Evolutionary conservation across 768 basidiomycete genomes (phyloP).

Genomic region (Tricholoma matsutake): DNA sequence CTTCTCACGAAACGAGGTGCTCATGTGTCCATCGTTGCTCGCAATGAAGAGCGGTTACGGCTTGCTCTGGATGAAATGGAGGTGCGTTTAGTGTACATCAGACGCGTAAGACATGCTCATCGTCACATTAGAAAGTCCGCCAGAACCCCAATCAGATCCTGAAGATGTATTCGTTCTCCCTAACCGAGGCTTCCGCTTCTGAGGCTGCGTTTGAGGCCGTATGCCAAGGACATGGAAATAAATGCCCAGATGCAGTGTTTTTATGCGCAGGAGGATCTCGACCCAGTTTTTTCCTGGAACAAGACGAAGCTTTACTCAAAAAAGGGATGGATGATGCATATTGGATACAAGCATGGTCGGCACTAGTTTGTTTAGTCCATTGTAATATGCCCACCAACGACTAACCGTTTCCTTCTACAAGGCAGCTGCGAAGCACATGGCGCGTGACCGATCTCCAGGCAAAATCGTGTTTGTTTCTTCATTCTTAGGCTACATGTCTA

Average conservation of each 20-base stretch:
- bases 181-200: constrained; percentile 52
- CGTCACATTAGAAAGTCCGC: constrained; percentile 44
- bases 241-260: constrained; percentile 74
- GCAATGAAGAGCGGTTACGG: constrained; percentile 62
- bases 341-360: constrained; percentile 56
- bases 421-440: constrained; percentile 70
- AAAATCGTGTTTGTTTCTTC: constrained; percentile 81
- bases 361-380: constrained; percentile 50
- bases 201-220: constrained; percentile 61
- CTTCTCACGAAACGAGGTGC: constrained; percentile 70
- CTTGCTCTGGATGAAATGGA: constrained; percentile 63
- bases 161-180: constrained; percentile 61
- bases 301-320: constrained; percentile 54
- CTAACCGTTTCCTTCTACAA: constrained; percentile 36
- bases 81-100: constrained; percentile 47
- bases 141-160: constrained; percentile 59
- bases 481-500: constrained; percentile 71
- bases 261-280: constrained; percentile 71
- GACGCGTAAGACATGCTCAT: constrained; percentile 20
- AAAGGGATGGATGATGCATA: constrained; percentile 43
- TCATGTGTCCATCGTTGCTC: constrained; percentile 82
- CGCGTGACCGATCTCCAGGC: constrained; percentile 48
- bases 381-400: constrained; percentile 20
- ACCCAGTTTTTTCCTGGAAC: constrained; percentile 76
- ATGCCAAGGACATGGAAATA: constrained; percentile 48